A percentile compares a stretch with the other conserved stretches of the same genome.
Evolutionary conservation across 2,329 filamentous ascomycete genomes (phyloP).

Genomic region (Lecanicillium sp.): DNA sequence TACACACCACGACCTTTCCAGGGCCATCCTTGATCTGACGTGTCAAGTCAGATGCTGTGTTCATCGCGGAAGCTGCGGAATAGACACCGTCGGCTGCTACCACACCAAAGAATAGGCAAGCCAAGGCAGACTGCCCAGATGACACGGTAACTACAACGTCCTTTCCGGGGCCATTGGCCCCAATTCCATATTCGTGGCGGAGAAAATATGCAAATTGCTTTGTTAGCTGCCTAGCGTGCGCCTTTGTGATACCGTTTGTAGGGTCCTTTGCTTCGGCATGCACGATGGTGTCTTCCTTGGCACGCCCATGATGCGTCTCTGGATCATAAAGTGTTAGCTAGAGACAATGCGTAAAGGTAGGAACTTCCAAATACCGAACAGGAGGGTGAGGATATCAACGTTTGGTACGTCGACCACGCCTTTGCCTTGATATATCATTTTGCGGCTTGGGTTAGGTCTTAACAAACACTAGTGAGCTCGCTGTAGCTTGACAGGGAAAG

Average conservation of each 20-base stretch:
- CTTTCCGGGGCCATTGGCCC: slow-evolving; percentile 35
- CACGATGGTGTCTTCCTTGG: slow-evolving; percentile 41
- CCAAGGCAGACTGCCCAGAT: slow-evolving; percentile 47
- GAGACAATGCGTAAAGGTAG: too few relatives aligned
- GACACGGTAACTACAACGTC: slow-evolving; percentile 51
- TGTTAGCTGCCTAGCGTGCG: slow-evolving; percentile 37
- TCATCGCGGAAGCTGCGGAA: slow-evolving; percentile 43
- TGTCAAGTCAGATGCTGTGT: slow-evolving; percentile 42
- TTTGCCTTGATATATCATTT: slow-evolving; percentile 29
- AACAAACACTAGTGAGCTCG: too few relatives aligned
- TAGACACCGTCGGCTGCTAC: slow-evolving; percentile 54
- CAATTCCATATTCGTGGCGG: slow-evolving; percentile 43
- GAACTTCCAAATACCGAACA: too few relatives aligned
- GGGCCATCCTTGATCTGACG: slow-evolving; percentile 33
- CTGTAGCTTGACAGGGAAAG: too few relatives aligned
- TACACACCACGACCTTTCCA: slow-evolving; percentile 34
- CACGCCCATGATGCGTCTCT: slow-evolving; percentile 27
- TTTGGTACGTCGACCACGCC: slow-evolving; percentile 25
- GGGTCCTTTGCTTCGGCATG: slow-evolving; percentile 52
- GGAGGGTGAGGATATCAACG: slow-evolving; percentile 33
- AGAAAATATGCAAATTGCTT: slow-evolving; percentile 48
- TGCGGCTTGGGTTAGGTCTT: neutral
- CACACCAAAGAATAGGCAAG: slow-evolving; percentile 46
- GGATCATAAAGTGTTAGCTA: neutral
- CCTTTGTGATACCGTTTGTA: slow-evolving; percentile 44